Conservation (phyloP, 352 stramenopile species). For the Phytophthora aleatoria region DNA sequence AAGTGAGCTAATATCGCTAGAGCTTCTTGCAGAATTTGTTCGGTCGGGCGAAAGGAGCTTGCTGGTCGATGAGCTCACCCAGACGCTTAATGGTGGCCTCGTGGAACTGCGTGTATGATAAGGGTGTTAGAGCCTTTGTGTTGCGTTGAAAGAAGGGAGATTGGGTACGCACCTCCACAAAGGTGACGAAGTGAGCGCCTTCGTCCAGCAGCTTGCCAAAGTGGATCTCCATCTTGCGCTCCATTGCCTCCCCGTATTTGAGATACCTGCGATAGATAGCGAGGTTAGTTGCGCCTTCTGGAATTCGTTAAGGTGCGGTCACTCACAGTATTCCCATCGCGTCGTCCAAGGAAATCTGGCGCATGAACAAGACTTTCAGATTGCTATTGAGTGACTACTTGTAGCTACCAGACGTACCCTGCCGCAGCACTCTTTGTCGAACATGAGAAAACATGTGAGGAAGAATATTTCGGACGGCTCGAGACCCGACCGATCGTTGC, state of each 20-base stretch:
- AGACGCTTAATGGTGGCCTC: conserved; percentile 60
- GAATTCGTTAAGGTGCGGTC: background rate
- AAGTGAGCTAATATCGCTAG: conserved; percentile 20
- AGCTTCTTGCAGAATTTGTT: conserved; percentile 60
- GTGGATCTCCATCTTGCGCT: conserved; percentile 78
- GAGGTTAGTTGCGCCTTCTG: background rate
- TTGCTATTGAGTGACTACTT: background rate
- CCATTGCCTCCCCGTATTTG: conserved; percentile 82
- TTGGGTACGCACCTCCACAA: conserved; percentile 46
- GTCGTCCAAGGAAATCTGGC: conserved; percentile 74
- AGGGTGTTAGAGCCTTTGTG: background rate
- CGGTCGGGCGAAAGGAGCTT: conserved; percentile 46
- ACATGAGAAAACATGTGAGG: conserved; percentile 87
- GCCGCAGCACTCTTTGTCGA: conserved; percentile 72
- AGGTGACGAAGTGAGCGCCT: conserved; percentile 67
- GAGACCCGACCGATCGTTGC: conserved; percentile 65
- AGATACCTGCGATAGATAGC: conserved; percentile 43
- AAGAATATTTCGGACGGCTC: conserved; percentile 82
- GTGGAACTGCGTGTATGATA: conserved; percentile 44
- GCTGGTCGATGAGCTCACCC: conserved; percentile 69
- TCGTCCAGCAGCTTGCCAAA: conserved; percentile 71
- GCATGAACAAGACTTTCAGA: conserved; percentile 1
- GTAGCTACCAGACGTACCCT: conserved; percentile 41
- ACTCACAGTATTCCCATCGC: conserved; percentile 78
- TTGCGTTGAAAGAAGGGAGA: background rate